Evolutionary conservation across 805 yeast species (phyloP).

Genomic region (Kodamaea neixiangensis): DNA sequence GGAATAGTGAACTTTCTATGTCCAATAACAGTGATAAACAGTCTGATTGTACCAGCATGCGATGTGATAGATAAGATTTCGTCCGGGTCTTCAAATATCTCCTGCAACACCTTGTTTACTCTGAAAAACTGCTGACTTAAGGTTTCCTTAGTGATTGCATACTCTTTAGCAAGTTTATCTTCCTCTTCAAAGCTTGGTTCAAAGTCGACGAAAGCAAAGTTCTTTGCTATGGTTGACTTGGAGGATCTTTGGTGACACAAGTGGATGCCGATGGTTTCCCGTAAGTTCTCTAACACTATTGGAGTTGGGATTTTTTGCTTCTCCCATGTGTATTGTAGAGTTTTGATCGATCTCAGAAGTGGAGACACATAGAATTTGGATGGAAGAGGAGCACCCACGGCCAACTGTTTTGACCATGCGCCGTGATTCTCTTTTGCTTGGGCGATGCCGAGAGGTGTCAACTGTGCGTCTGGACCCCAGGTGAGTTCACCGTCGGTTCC

Average conservation of each 20-base stretch:
- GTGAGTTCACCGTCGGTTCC: slow-evolving; percentile 27
- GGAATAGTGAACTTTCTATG: slow-evolving; percentile 30
- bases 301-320: slow-evolving; percentile 20
- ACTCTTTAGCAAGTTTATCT: slow-evolving; percentile 17
- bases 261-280: slow-evolving; percentile 30
- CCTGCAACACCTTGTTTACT: slow-evolving; percentile 23
- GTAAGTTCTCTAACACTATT: slow-evolving; percentile 20
- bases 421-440: slow-evolving; percentile 26
- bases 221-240: slow-evolving; percentile 15
- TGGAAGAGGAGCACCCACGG: slow-evolving; percentile 26
- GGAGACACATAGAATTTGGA: slow-evolving; percentile 29
- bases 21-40: slow-evolving; percentile 28
- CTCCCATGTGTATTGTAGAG: slow-evolving; percentile 23
- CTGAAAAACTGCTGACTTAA: slow-evolving; percentile 23
- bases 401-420: slow-evolving; percentile 21
- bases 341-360: slow-evolving; percentile 26
- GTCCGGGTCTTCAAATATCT: slow-evolving; percentile 18
- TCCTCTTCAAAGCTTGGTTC: slow-evolving; percentile 24
- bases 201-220: slow-evolving; percentile 20
- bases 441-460: slow-evolving; percentile 24
- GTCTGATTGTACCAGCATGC: slow-evolving; percentile 30
- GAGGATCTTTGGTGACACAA: slow-evolving; percentile 25
- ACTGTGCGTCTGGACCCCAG: slow-evolving; percentile 30
- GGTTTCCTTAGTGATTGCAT: slow-evolving; percentile 16
- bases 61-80: slow-evolving; percentile 23